Base-by-base conservation (phyloP, 1,284 basidiomycete genomes). In the Wallemia hederae region DNA sequence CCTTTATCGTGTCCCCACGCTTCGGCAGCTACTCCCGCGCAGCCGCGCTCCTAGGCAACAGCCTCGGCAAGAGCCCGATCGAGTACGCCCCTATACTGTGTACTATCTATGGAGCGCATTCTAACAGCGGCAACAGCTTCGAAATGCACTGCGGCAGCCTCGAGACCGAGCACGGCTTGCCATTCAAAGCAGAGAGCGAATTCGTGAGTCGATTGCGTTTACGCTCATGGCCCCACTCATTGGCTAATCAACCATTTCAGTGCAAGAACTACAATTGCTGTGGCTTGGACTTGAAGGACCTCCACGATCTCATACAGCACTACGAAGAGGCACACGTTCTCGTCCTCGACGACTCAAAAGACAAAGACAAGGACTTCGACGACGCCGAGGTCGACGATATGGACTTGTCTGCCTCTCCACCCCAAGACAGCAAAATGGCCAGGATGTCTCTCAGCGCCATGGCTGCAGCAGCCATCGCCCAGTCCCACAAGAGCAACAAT, bases 221-320 rank as follows among this genome's bases (percentile, higher is more conserved):
- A n/a, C 39, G 14, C 22, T 15, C n/a, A 9, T 15, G 9, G 14
- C 11, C 22, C 39, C 39, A 17, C 39, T 49, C n/a, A n/a, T n/a
- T n/a, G n/a, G n/a, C n/a, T n/a, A 49, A 49, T 34, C 25, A 55
- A 28, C 55, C 31, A 58, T 11, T 14, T 31, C 60, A 81, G 76
- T 85, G 82, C 70, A 79, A 82, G 62, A 81, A 88, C 68, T 89
- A 85, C 71, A 79, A 80, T 1, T 89, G 85, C 72, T 89, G 85
- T 67, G 85, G 83, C 14, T 72, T 81, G 49, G 77, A 82, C 63
- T 76, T 88, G 24, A 78, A 77, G 58, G 85, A 88, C 69, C 77
- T 89, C 7, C 85, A 89, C 66, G 84, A 82, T 0, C 78, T 88
- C 25, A 76, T 88, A 2, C 84, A 88, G 70, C 85, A 88, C 67